Evolutionary conservation across 2,329 filamentous ascomycete species (phyloP), one percentile per base, ranked within the genome.

Genomic region (Cercospora zeina): DNA sequence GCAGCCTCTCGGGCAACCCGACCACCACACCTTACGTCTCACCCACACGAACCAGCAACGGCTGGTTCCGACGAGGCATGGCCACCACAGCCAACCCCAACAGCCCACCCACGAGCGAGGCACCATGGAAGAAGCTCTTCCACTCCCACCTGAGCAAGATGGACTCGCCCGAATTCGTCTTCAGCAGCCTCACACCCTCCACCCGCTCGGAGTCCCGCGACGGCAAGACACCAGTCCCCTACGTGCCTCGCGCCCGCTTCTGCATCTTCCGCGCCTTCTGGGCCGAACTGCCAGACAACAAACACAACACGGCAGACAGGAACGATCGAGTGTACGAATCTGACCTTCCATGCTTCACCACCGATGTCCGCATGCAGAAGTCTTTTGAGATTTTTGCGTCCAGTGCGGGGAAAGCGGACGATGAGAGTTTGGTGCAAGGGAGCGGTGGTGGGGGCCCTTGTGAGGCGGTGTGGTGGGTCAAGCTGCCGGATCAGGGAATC

Each of bases 261-360:
- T 95, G 93, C 77, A 86, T 96, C 71, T 93, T 87, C 78, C 89
- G 93, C 64, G 91, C 92, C 68, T 87, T 96, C 78, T 96, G 90
- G 85, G 87, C 87, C 0, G 82, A 83, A 59, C 80, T 96, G 0
- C 87, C 89, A 3, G 81, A 81, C 57, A 90, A 93, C 76, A 83
- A 86, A 47, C 86, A 87, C 75, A 93, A 95, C 76, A 78, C 85
- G 34, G 89, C 90, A 2, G 81, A 86, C 65, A 81, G 81, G 65
- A 97, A 97, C 75, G 87, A 89, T 4, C 68, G 78, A 6, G 77
- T 85, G 0, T 96, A 85, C 73, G 87, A 89, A 71, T 91, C 86
- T 69, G 92, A 97, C 67, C 79, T 93, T 69, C 84, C 89, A 2
- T 88, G 89, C 0, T 88, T 97, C 71, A 96, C 93, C 0, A 96